Base-by-base conservation (phyloP, 192 early-diverging fungal genomes). In the Dissophora ornata region DNA sequence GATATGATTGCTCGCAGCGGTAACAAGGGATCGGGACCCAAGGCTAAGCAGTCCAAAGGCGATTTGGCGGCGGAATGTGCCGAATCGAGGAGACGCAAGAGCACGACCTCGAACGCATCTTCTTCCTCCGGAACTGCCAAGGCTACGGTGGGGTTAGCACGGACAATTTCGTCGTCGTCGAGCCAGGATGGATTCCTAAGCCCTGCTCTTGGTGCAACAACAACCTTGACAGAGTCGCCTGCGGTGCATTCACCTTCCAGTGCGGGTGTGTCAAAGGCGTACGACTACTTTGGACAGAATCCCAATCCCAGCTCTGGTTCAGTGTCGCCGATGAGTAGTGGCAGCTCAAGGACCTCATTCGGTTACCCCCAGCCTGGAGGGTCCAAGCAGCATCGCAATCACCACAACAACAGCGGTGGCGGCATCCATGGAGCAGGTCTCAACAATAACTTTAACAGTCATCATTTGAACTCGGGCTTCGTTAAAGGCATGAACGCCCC, bases 111-210 rank as follows among this genome's bases (percentile, higher is more conserved):
- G 19, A 77, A 59, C 42, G 56, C 52, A 16, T 53, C 49, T n/a
- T 52, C 70, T 12, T 74, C 68, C 1, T 64, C 73, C 5, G 45
- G 52, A 25, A 50, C 45, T 2, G 28, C 47, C 28, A 44, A 38
- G 26, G 61, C 64, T n/a, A 26, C 63, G 1, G 45, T 74, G 4
- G 62, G 58, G 16, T 32, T 77, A 3, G 64, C 73, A 12, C 40
- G 73, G 4, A 77, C 73, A 11, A 50, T 67, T 6, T 77, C 73
- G 1, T 61, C 73, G 7, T 67, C 73, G 11, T 77, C 73, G 12
- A 77, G 73, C 12, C 73, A 77, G 53, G 73, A 77, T 50, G 73
- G 73, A 40, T 67, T 66, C 48, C 50, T 62, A 15, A 77, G 73
- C 30, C 64, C 73, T 7, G 33, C 33, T 30, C 45, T 62, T 1